Conservation (phyloP, 768 basidiomycete genomes). For the Hypholoma sublateritium region DNA sequence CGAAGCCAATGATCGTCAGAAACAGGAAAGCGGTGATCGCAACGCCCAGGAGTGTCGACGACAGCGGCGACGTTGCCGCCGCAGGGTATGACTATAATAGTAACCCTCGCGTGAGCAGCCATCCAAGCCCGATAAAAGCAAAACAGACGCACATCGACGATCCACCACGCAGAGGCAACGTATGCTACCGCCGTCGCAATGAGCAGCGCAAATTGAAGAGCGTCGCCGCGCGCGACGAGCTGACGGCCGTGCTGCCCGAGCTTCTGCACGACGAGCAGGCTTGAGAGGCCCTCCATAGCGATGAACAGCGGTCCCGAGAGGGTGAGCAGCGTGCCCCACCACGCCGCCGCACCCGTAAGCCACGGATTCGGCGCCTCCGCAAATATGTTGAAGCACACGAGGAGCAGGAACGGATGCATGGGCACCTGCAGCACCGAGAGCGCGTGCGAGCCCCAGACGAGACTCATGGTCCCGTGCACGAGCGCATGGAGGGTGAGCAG, state of each 20-base stretch:
- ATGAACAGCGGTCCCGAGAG: slow-evolving; percentile 79
- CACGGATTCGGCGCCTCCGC: slow-evolving; percentile 61
- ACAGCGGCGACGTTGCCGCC: slow-evolving; percentile 80
- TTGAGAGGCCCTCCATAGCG: slow-evolving; percentile 81
- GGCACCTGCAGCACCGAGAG: slow-evolving; percentile 82
- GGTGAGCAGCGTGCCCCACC: slow-evolving; percentile 74
- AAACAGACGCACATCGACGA: slow-evolving; percentile 58
- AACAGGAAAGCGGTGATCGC: slow-evolving; percentile 89
- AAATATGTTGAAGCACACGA: slow-evolving; percentile 85
- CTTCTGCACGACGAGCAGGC: slow-evolving; percentile 79
- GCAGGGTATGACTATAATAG: slow-evolving; percentile 69
- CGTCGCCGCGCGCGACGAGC: slow-evolving; percentile 67
- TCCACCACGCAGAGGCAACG: slow-evolving; percentile 85
- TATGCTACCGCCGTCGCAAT: slow-evolving; percentile 78
- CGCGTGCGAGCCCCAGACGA: slow-evolving; percentile 68
- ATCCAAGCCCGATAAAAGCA: not conserved
- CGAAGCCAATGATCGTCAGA: slow-evolving; percentile 89
- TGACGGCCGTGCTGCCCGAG: slow-evolving; percentile 76
- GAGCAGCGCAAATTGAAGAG: slow-evolving; percentile 74
- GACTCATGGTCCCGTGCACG: slow-evolving; percentile 77
- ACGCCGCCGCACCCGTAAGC: slow-evolving; percentile 54
- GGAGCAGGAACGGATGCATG: slow-evolving; percentile 83
- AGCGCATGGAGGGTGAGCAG: slow-evolving; percentile 75
- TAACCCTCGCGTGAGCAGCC: slow-evolving; percentile 14
- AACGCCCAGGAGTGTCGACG: slow-evolving; percentile 86